These are phyloP conservation scores for Hyphodiscus sp. DNA, from an alignment of 2,329 filamentous ascomycete species.

Conservation along the genomic window DNA sequence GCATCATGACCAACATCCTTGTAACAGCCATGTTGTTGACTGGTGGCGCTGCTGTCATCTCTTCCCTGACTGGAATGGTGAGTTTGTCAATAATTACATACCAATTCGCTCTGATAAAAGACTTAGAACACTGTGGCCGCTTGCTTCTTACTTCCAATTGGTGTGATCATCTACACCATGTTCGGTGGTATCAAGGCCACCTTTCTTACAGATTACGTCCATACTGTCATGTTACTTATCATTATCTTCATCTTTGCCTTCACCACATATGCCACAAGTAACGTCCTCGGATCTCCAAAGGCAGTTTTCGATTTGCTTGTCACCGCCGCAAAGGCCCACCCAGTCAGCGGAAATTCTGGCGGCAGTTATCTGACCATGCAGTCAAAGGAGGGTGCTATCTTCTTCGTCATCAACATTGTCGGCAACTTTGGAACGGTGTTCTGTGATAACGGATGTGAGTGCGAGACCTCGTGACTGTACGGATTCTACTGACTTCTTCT, in stretches of 20 bases:
- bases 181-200: conserved; percentile 79
- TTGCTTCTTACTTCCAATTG: conserved; percentile 75
- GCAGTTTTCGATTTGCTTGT: conserved; percentile 74
- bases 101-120: neutral
- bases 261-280: conserved; percentile 70
- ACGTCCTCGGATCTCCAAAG: conserved; percentile 64
- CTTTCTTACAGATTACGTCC: conserved; percentile 64
- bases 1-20: conserved; percentile 76
- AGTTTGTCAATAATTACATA: neutral
- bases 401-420: conserved; percentile 87
- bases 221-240: conserved; percentile 77
- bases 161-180: conserved; percentile 74
- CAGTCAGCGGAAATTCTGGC: conserved; percentile 70
- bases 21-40: conserved; percentile 87
- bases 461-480: neutral
- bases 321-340: conserved; percentile 60
- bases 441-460: conserved; percentile 64
- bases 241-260: conserved; percentile 84
- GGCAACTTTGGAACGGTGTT: conserved; percentile 78
- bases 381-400: conserved; percentile 73
- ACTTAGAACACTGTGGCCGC: conserved; percentile 28
- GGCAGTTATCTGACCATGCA: conserved; percentile 86
- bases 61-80: conserved; percentile 60
- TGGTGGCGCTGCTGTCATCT: conserved; percentile 71
- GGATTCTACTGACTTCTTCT: neutral